Evolutionary conservation across 2,329 filamentous ascomycete species (phyloP).

Genomic region (Paecilomyces sp.): DNA sequence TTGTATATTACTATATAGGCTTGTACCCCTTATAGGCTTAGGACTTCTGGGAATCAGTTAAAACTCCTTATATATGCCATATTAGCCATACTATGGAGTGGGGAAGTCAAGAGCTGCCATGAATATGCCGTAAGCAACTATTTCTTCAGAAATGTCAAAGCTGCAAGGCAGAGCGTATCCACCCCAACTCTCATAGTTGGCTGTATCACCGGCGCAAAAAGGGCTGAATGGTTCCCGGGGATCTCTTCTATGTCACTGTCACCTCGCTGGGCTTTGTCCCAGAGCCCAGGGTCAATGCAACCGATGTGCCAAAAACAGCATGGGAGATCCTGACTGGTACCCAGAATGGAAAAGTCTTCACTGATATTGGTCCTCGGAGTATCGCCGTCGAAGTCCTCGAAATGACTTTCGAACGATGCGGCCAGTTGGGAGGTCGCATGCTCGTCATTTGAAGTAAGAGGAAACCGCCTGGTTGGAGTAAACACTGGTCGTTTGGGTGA

Average conservation of each 20-base stretch:
- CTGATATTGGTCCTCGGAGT: conserved; percentile 30
- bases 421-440: conserved; percentile 38
- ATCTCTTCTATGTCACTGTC: conserved; percentile 40
- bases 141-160: conserved; percentile 35
- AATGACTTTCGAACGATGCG: conserved; percentile 40
- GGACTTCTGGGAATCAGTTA: too few species aligned
- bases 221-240: conserved; percentile 53
- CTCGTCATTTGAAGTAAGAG: conserved; percentile 48
- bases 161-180: conserved; percentile 46
- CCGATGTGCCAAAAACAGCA: conserved; percentile 53
- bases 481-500: conserved; percentile 43
- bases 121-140: neutral
- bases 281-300: conserved; percentile 43
- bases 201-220: conserved; percentile 53
- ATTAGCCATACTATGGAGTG: too few species aligned
- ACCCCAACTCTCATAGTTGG: conserved; percentile 50
- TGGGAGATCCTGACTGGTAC: conserved; percentile 42
- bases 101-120: too few species aligned
- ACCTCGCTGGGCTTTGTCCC: conserved; percentile 42
- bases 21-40: too few species aligned
- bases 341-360: conserved; percentile 55
- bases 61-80: too few species aligned
- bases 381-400: conserved; percentile 31
- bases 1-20: too few species aligned
- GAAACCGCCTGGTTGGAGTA: conserved; percentile 43